Base-by-base conservation (phyloP, 306 rosid genomes). In the Rosa rugosa region DNA sequence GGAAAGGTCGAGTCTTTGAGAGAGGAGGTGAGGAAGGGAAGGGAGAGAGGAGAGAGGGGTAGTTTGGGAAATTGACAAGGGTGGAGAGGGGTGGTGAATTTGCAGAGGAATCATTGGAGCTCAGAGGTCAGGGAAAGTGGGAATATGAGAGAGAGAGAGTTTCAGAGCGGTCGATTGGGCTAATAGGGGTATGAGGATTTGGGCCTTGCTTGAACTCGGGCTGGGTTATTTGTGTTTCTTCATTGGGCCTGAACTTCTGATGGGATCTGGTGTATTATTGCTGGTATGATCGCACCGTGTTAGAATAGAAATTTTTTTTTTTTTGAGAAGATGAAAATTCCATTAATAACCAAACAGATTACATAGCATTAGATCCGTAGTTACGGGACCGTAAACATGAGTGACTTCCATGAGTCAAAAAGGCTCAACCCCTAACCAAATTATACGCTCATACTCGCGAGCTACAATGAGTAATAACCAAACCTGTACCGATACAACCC, bases 61-160 rank as follows among this genome's bases (percentile, higher is more conserved):
- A 25, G 79, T 49, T 81, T 56, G 88, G 90, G 83, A 49, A 86
- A 75, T 53, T 67, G 76, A 68, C 77, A 75, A 78, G 64, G 71
- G 22, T 27, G 84, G 80, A 27, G 41, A 65, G 41, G 56, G 75
- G 75, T 81, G 91, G 77, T 80, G 69, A 71, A 63, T 50, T 84
- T 83, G 88, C 80, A 80, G 85, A 51, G 95, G 86, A 90, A 86
- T 60, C 97, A 93, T 93, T 87, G 90, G 88, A 85, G 89, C 65
- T 59, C 13, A 22, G 42, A 5, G 71, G 38, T 67, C 71, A n/a
- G 44, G 62, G 68, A 2, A 17, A 34, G 46, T 8, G 46, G 25
- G 18, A 17, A 11, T 25, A n/a, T n/a, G 12, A 2, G 47, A 44
- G 80, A 45, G 72, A 27, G 31, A 27, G 31, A 27, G 31, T 27